Conservation (phyloP, 2,329 filamentous ascomycete genomes). For the Colletotrichum sp. region DNA sequence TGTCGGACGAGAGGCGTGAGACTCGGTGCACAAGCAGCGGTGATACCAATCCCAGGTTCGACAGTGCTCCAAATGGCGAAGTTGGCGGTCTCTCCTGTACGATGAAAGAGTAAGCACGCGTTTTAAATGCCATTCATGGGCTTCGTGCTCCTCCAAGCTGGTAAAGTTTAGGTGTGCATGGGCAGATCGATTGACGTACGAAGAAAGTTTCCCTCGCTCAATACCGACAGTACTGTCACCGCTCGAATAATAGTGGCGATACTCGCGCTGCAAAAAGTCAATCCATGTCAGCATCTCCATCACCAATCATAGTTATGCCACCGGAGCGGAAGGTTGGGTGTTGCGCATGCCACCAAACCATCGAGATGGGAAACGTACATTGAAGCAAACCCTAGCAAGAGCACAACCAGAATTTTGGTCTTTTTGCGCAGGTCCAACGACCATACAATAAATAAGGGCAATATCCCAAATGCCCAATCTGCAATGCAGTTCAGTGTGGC, state of each 20-base stretch:
- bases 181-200: slow-evolving; percentile 26
- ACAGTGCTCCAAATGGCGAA: slow-evolving; percentile 51
- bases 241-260: slow-evolving; percentile 49
- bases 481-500: slow-evolving; percentile 38
- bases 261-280: neutral
- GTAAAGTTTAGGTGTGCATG: neutral
- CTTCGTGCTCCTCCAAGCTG: slow-evolving; percentile 1
- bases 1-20: slow-evolving; percentile 33
- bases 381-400: slow-evolving; percentile 34
- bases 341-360: neutral
- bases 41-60: slow-evolving; percentile 46
- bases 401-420: slow-evolving; percentile 38
- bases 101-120: neutral
- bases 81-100: slow-evolving; percentile 35
- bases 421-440: slow-evolving; percentile 42
- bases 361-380: slow-evolving; percentile 23
- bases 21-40: slow-evolving; percentile 40
- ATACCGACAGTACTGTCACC: slow-evolving; percentile 40
- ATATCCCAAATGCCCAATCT: slow-evolving; percentile 42
- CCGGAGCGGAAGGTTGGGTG: neutral
- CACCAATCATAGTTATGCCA: neutral
- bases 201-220: slow-evolving; percentile 41
- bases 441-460: slow-evolving; percentile 44
- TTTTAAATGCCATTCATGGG: neutral
- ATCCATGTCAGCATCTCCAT: neutral